Conservation (phyloP, 208 protist genomes). For the Tetramitus jugosus region DNA sequence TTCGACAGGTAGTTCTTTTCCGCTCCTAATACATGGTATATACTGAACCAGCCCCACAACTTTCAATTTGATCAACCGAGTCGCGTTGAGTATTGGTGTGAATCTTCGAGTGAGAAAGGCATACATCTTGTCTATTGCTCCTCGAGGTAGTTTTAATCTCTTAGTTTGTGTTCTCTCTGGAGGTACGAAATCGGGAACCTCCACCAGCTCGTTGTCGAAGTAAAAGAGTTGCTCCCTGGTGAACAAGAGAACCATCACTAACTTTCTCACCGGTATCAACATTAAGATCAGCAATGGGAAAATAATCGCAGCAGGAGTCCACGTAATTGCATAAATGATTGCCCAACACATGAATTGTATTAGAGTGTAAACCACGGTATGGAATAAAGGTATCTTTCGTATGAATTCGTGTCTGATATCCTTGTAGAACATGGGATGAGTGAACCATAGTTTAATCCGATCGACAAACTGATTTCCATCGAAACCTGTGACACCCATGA, state of each 20-base stretch:
- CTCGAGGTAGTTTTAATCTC: too few relatives aligned
- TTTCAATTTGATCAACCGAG: too few relatives aligned
- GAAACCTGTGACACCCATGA: slow-evolving; percentile 34
- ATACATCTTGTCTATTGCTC: too few relatives aligned
- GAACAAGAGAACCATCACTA: background rate
- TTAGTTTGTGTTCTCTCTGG: too few relatives aligned
- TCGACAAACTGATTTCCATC: slow-evolving; percentile 36
- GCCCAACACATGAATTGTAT: background rate
- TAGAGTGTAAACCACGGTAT: background rate
- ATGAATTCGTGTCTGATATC: background rate
- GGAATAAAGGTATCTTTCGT: background rate
- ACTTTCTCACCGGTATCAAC: background rate
- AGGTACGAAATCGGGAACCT: too few relatives aligned
- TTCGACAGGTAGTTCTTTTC: too few relatives aligned
- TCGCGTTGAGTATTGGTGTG: too few relatives aligned
- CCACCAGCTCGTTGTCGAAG: background rate
- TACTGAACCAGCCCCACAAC: too few relatives aligned
- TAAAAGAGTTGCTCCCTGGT: background rate
- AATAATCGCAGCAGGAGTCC: background rate
- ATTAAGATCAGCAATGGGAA: slow-evolving; percentile 14
- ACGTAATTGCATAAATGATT: background rate
- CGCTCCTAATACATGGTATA: too few relatives aligned
- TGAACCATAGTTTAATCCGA: slow-evolving; percentile 27
- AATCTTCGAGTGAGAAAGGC: too few relatives aligned
- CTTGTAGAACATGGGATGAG: background rate